Conservation (phyloP, 169 alveolate genomes). For the Perkinsus marinus region DNA sequence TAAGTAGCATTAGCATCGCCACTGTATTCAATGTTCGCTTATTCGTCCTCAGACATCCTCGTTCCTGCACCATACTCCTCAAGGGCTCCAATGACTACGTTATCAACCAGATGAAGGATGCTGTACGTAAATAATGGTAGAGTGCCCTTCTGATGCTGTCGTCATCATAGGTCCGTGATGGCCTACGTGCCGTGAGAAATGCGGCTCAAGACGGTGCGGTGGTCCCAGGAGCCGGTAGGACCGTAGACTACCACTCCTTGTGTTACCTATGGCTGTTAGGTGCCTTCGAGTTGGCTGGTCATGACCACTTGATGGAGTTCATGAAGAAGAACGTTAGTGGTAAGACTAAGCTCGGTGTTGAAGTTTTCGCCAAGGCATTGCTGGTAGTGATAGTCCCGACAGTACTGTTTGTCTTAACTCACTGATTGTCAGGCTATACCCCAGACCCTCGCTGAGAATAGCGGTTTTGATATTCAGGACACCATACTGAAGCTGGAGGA, state of each 20-base stretch:
- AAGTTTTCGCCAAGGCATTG: slow-evolving; percentile 88
- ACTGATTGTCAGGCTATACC: slow-evolving; percentile 60
- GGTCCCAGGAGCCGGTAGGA: slow-evolving; percentile 88
- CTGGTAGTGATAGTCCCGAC: slow-evolving; percentile 31
- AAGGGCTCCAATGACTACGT: slow-evolving; percentile 96
- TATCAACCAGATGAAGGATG: slow-evolving; percentile 57
- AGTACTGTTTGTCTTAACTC: neutral
- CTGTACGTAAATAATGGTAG: neutral
- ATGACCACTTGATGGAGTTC: slow-evolving; percentile 50
- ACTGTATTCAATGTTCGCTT: no score
- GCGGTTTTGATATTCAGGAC: slow-evolving; percentile 79
- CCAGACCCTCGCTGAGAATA: slow-evolving; percentile 85
- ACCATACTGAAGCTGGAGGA: slow-evolving; percentile 54
- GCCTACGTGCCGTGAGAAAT: slow-evolving; percentile 90
- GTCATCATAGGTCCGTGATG: slow-evolving; percentile 70
- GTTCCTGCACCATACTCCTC: slow-evolving; percentile 86
- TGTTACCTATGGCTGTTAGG: slow-evolving; percentile 12
- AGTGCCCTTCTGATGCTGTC: neutral
- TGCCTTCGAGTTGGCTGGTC: slow-evolving; percentile 85
- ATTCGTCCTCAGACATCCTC: slow-evolving; percentile 80
- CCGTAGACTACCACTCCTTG: neutral
- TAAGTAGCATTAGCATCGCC: no score
- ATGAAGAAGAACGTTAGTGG: slow-evolving; percentile 68
- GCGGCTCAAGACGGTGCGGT: slow-evolving; percentile 83
- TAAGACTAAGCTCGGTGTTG: slow-evolving; percentile 86